These are phyloP conservation scores for Spinacia oleracea DNA, from an alignment of 179 eudicot species.

Conservation along the genomic window DNA sequence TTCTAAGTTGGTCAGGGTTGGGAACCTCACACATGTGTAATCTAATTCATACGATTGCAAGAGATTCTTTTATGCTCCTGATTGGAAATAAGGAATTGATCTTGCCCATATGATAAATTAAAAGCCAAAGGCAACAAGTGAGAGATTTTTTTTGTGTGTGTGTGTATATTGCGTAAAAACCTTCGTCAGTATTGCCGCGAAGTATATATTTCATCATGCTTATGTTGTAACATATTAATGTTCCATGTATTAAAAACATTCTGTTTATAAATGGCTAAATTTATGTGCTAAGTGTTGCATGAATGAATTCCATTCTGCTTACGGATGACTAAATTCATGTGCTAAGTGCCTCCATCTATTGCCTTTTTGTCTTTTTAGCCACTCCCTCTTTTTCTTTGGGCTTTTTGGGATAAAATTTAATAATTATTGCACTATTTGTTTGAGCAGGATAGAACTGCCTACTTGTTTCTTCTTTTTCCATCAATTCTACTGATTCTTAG, in stretches of 20 bases:
- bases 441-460: constrained; percentile 56
- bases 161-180: neutral
- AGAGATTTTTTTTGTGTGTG: neutral
- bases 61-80: neutral
- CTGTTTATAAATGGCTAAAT: neutral
- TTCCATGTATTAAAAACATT: neutral
- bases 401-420: neutral
- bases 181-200: neutral
- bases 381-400: neutral
- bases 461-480: constrained; percentile 52
- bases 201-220: neutral
- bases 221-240: neutral
- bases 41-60: neutral
- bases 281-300: neutral
- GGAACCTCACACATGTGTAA: neutral
- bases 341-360: neutral
- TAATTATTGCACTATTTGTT: constrained; percentile 5
- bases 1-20: neutral
- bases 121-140: neutral
- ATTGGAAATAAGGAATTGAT: neutral
- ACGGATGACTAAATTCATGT: neutral
- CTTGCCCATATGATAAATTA: neutral
- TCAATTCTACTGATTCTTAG: constrained; percentile 38
- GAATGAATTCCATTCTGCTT: neutral
- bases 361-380: neutral